These are phyloP conservation scores for Didymella segeticola DNA, from an alignment of 2,329 filamentous ascomycete species.

Conservation along the genomic window DNA sequence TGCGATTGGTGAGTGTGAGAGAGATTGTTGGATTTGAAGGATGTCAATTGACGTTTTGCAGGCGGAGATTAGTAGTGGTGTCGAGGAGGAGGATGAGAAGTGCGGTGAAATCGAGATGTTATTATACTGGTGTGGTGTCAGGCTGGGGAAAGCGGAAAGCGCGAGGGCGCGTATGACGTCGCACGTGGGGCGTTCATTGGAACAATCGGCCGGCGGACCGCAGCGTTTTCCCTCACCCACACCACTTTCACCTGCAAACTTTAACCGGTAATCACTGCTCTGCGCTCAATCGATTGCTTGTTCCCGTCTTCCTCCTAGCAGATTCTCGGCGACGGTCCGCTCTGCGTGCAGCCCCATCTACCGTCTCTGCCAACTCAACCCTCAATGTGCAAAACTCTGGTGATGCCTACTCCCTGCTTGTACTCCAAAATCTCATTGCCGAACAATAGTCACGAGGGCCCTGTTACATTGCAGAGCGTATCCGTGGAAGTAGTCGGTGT, in stretches of 20 bases:
- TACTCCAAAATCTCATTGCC: not conserved
- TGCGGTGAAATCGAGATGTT: conserved; percentile 19
- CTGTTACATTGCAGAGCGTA: not conserved
- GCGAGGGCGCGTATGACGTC: conserved; percentile 31
- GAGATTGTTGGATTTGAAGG: conserved; percentile 16
- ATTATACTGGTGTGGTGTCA: conserved; percentile 35
- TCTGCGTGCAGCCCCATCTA: not conserved
- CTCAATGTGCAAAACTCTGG: not conserved
- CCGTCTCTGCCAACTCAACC: not conserved
- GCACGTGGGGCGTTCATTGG: conserved; percentile 30
- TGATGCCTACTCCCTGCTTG: not conserved
- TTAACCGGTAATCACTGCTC: conserved; percentile 12
- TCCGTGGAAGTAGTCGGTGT: conserved; percentile 15
- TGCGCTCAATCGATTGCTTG: not conserved
- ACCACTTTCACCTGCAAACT: conserved; percentile 15
- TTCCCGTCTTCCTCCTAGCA: too few species aligned
- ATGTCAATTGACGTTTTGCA: conserved; percentile 30
- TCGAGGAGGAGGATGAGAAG: conserved; percentile 5
- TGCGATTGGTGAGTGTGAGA: conserved; percentile 22
- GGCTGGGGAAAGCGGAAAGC: conserved; percentile 22
- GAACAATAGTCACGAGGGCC: conserved; percentile 16
- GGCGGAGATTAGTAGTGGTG: conserved; percentile 16
- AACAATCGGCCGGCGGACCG: conserved; percentile 7
- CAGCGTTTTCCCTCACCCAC: conserved; percentile 11
- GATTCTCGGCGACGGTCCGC: not conserved